Conservation (phyloP, 179 eudicot species). For the Corrigiola litoralis region DNA sequence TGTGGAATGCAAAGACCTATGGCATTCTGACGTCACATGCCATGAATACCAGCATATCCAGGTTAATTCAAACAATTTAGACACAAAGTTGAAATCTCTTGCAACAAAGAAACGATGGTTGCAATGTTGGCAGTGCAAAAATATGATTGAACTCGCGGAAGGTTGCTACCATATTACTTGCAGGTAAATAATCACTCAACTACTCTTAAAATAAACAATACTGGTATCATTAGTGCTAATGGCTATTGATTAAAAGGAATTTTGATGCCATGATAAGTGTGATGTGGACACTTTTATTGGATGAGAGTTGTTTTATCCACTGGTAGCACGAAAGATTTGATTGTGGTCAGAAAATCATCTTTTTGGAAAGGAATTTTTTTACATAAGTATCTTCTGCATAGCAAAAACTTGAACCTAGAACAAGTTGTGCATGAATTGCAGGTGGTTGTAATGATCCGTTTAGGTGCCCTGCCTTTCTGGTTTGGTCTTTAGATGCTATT, state of each 20-base stretch:
- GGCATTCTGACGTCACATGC: slow-evolving; percentile 53
- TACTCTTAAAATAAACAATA: too few relatives aligned
- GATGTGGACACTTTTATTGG: neutral
- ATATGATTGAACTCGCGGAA: slow-evolving; percentile 59
- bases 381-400: too few relatives aligned
- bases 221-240: neutral
- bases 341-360: neutral
- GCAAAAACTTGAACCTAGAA: too few relatives aligned
- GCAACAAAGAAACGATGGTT: slow-evolving; percentile 47
- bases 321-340: neutral
- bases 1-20: slow-evolving; percentile 48
- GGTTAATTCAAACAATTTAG: slow-evolving; percentile 27
- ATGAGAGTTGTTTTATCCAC: neutral
- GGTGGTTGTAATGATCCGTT: too few relatives aligned
- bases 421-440: slow-evolving; percentile 12
- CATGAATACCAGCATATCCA: slow-evolving; percentile 23
- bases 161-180: slow-evolving; percentile 75
- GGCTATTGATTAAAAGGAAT: neutral
- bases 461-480: too few relatives aligned
- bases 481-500: too few relatives aligned
- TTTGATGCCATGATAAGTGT: neutral
- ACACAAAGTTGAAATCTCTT: slow-evolving; percentile 44
- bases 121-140: slow-evolving; percentile 53
- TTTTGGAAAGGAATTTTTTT: too few relatives aligned
- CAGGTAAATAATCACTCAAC: slow-evolving; percentile 37